Base-by-base conservation (phyloP, 2,329 filamentous ascomycete species). In the Colletotrichum agaves region DNA sequence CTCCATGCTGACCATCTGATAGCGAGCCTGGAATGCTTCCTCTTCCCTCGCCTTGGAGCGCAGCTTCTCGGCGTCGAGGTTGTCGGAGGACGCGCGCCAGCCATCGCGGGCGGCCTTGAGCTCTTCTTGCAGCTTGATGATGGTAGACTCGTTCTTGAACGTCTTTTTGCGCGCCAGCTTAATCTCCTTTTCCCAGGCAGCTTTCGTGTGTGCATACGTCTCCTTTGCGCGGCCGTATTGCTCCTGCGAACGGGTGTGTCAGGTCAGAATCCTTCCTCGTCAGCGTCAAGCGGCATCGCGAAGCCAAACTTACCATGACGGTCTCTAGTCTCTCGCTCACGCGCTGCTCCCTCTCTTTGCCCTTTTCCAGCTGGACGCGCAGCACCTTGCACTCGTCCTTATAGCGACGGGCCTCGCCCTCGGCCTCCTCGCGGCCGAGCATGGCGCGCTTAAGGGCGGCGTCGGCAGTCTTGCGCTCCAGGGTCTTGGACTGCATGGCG, bases 111-210 rank as follows among this genome's bases (percentile, higher is more conserved):
- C 81, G 0, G 87, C 80, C 75, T 93, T 93, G 70, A 92, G 83
- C 73, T 93, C 90, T 72, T 93, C 91, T 75, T 93, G 90, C n/a
- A 91, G 76, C 75, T 92, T 92, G 72, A 93, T 87, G 35, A 90
- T 84, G 11, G 82, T 78, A 3, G 90, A 92, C 72, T 92, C 90
- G n/a, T 87, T 86, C 75, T 92, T 93, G 83, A 92, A 93, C 2
- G 88, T 89, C 72, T 93, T 91, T 73, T 93, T 93, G 56, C 90
- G 84, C 10, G 87, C 85, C 63, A 88, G 84, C 61, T 90, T 86
- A 47, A 92, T 89, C 76, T 93, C 91, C 75, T 93, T 93, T 73
- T 93, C 91, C 86, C 90, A 93, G 10, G 91, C 78, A 19, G 87
- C 80, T 76, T 90, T 87, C 10, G 88, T 89, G 74, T 91, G 88